Percentiles rank a stretch among this genome's conserved stretches.
These are phyloP conservation scores for Nakaseomyces delphensis DNA, from an alignment of 1,139 yeast genomes.

Conservation along the genomic window DNA sequence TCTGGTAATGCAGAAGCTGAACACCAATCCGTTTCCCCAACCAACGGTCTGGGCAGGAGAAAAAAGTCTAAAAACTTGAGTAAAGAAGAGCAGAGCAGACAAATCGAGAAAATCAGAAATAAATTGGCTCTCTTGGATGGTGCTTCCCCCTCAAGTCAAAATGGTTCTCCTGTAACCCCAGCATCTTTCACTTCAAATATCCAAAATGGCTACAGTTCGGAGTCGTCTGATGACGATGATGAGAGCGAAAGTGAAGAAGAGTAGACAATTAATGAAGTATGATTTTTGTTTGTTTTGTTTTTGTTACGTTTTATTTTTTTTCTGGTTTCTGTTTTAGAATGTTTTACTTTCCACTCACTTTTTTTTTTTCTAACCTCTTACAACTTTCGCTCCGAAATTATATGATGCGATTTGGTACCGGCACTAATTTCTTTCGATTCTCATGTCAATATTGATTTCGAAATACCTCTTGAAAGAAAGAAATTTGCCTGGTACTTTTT, in stretches of 20 bases:
- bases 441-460: conserved; percentile 1
- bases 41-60: conserved; percentile 20
- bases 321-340: not conserved
- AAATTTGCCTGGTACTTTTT: not conserved
- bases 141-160: conserved; percentile 30
- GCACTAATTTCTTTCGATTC: not conserved
- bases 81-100: conserved; percentile 65
- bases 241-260: conserved; percentile 35
- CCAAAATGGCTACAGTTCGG: conserved; percentile 38
- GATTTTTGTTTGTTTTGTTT: conserved; percentile 1
- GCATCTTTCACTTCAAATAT: conserved; percentile 26
- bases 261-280: conserved; percentile 17
- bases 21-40: conserved; percentile 29
- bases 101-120: conserved; percentile 75
- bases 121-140: conserved; percentile 66
- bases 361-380: not conserved
- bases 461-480: not conserved
- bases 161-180: conserved; percentile 23
- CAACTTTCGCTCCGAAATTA: too few species aligned
- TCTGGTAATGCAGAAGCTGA: conserved; percentile 13
- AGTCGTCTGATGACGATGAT: conserved; percentile 38
- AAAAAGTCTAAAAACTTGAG: conserved; percentile 38
- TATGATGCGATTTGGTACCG: not conserved
- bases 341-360: not conserved
- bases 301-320: not conserved